Base-by-base conservation (phyloP, 2,329 filamentous ascomycete species). In the Clonostachys rhizophaga region DNA sequence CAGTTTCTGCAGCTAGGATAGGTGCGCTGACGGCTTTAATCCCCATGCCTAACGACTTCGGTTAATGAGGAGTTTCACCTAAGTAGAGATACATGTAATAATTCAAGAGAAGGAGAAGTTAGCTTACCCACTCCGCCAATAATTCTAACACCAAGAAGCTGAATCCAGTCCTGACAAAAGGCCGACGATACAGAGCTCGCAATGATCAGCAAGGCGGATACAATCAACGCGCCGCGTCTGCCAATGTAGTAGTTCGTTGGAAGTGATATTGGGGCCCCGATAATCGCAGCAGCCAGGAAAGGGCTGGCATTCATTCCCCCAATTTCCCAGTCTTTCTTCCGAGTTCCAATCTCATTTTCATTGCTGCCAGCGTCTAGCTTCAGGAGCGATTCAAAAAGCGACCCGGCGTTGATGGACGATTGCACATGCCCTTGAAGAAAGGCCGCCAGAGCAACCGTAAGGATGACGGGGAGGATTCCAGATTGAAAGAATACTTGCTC, bases 361-460 rank as follows among this genome's bases (percentile, higher is more conserved):
- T 17, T 8, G 12, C 41, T 14, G 36, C 34, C 5, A 11, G n/a
- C 11, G 35, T 17, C 13, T 16, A 42, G 13, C 13, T 20, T 20
- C 6, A 42, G 40, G n/a, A 42, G 13, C 16, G n/a, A 14, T 14
- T 50, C 50, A 33, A 50, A 70, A 0, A 69, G 47, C 3, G 61
- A 64, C 4, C 65, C 65, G 9, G 63, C 64, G 47, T 70, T 69
- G 48, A 71, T 61, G 13, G 65, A 70, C 0, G 64, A 65, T 49
- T 71, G 69, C 3, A 71, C 68, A 18, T 67, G 66, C 11, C 69
- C 69, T 46, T 72, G 68, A 1, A 72, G 56, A 34, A 72, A 70
- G 0, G 69, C 69, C 2, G 68, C 67, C 0, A 71, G 58, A 1
- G 66, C 67, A 5, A 72, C 68, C 4, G 66, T 69, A 40, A 67